These are phyloP conservation scores for Trichosporon faecale DNA, from an alignment of 1,284 basidiomycete genomes.

Conservation along the genomic window DNA sequence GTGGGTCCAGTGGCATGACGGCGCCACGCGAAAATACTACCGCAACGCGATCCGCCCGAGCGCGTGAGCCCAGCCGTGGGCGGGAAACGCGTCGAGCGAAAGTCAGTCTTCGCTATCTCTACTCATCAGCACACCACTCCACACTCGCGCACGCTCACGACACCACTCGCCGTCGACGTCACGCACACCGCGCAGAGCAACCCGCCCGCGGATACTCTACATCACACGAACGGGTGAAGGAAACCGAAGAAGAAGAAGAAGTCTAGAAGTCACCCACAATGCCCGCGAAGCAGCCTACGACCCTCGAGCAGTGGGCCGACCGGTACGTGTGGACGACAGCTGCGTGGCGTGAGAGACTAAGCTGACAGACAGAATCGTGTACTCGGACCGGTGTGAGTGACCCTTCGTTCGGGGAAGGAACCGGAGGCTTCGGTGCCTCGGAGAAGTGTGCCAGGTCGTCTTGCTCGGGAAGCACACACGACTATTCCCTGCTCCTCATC, in stretches of 20 bases:
- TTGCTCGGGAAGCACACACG: no score
- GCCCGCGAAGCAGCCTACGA: constrained; percentile 18
- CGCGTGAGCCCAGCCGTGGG: background rate
- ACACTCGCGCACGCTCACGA: no score
- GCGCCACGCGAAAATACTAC: constrained; percentile 7
- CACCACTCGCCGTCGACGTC: background rate
- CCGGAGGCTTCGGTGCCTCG: background rate
- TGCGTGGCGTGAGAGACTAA: background rate
- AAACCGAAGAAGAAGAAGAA: background rate
- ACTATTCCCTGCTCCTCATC: no score
- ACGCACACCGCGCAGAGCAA: background rate
- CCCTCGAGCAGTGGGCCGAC: constrained; percentile 51
- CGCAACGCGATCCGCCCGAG: constrained; percentile 1
- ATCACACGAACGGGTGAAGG: background rate
- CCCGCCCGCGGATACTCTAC: background rate
- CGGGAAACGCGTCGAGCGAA: constrained; percentile 2
- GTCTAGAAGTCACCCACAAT: background rate
- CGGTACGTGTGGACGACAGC: constrained; percentile 30
- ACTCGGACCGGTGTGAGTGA: constrained; percentile 49
- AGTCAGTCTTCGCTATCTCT: background rate
- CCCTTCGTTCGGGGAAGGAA: background rate
- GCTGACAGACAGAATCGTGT: constrained; percentile 43
- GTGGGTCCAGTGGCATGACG: background rate
- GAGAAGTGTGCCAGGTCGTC: no score
- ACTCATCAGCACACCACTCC: background rate